Evolutionary conservation across 2,329 filamentous ascomycete genomes (phyloP), one percentile per base, ranked within the genome.

Genomic region (Colletotrichum spaethianum): DNA sequence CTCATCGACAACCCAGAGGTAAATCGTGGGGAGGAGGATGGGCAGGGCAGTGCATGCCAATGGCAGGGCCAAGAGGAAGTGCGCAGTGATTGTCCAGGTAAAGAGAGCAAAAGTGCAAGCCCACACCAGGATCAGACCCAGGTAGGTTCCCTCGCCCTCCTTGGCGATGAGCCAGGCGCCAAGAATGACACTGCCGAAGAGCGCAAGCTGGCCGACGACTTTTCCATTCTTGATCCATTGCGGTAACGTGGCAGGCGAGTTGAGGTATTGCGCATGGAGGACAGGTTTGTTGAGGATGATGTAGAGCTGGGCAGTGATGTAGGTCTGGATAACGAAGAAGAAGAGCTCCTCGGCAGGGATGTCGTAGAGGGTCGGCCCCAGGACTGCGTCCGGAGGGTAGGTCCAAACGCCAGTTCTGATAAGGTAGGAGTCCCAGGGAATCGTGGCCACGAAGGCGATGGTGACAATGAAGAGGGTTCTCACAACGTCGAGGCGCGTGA

Each of bases 241-340:
- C 6, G 79, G 76, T 0, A 79, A 75, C 38, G 78, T 76, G 53
- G 75, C 52, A 31, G 78, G 77, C 14, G 78, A 83, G 1, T 77
- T 79, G 9, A 87, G 79, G 56, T 83, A 86, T 38, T 85, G 79
- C 0, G 84, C 77, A 53, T 86, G 83, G 67, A 92, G 86, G 9
- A 93, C 83, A 0, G 90, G 86, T 78, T 93, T 93, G 80, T 87
- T 93, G 26, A 92, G 79, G 1, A 94, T 80, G 12, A 93, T 84
- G 76, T 94, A 94, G 11, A 94, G 78, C 61, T 94, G 81, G 0
- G 89, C 87, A 0, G 92, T 93, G 77, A 90, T 93, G 80, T 93
- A 94, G 1, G 93, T 94, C 81, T 94, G 93, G 31, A 94, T 89
- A 26, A 93, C 81, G 79, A 94, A 94, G 85, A 94, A 94, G 82